These are phyloP conservation scores for Alternaria alternata DNA, from an alignment of 2,329 filamentous ascomycete species.

Conservation along the genomic window DNA sequence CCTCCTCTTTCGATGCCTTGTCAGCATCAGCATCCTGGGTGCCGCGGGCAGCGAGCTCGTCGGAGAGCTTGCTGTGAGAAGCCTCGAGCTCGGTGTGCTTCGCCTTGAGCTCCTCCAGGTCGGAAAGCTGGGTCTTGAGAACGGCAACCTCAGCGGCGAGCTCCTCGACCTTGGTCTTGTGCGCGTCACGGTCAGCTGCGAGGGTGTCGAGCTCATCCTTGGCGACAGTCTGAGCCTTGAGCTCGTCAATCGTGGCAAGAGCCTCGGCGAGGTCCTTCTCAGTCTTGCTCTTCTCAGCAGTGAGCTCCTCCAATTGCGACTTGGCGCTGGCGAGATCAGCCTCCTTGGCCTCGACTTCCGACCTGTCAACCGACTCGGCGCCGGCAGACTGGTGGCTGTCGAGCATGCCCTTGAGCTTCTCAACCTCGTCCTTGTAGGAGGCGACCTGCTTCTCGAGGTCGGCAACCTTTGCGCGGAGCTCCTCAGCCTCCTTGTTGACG, in stretches of 20 bases:
- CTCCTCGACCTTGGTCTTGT: conserved; percentile 32
- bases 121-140: conserved; percentile 35
- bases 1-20: conserved; percentile 30
- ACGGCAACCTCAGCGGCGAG: conserved; percentile 31
- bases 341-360: conserved; percentile 42
- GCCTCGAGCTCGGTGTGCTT: conserved; percentile 29
- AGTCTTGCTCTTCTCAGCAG: conserved; percentile 17
- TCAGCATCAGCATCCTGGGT: conserved; percentile 32
- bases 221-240: conserved; percentile 30
- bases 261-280: conserved; percentile 34
- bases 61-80: conserved; percentile 22
- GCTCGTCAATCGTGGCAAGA: conserved; percentile 29
- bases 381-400: conserved; percentile 29
- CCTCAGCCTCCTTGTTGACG: conserved; percentile 27
- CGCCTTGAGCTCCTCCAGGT: conserved; percentile 26
- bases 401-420: conserved; percentile 38
- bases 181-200: conserved; percentile 33
- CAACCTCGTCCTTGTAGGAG: conserved; percentile 39
- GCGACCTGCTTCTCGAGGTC: conserved; percentile 41
- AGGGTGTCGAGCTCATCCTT: conserved; percentile 40
- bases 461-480: conserved; percentile 21
- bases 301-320: conserved; percentile 28
- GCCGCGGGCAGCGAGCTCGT: conserved; percentile 25
- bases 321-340: conserved; percentile 30
- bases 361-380: conserved; percentile 28